phyloP scores from a whole-genome alignment of 768 basidiomycete species.

The Cystoderma amianthinum region DNA sequence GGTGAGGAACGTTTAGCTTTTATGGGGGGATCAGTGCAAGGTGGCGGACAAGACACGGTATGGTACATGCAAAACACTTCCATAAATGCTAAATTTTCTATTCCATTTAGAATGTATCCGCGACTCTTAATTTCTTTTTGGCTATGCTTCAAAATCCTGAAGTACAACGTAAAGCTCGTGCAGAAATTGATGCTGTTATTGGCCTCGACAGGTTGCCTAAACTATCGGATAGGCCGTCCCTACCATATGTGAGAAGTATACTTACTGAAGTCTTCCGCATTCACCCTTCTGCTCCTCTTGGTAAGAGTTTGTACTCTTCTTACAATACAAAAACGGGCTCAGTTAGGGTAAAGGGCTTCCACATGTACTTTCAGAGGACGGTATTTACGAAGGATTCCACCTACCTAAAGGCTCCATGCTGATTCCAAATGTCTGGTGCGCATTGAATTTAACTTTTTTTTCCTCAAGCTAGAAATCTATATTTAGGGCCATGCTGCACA shows the following conservation, averaged over 20 bases:
- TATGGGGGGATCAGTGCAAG: not conserved
- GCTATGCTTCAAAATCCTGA: conserved; percentile 23
- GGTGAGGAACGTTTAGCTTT: not conserved
- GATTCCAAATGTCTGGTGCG: conserved; percentile 9
- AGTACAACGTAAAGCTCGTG: conserved; percentile 20
- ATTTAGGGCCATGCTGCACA: conserved; percentile 15
- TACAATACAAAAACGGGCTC: not conserved
- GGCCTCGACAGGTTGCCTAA: conserved; percentile 19
- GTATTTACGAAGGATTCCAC: conserved; percentile 9
- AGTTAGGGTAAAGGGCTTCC: not conserved
- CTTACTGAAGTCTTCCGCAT: conserved; percentile 12
- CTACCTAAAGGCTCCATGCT: conserved; percentile 8
- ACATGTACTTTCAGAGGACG: conserved; percentile 2
- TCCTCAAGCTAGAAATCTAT: not conserved
- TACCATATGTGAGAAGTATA: conserved; percentile 17
- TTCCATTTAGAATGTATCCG: conserved; percentile 13
- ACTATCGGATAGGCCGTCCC: conserved; percentile 13
- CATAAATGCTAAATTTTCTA: not conserved
- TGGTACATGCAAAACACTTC: conserved; percentile 1
- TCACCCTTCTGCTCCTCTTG: conserved; percentile 6
- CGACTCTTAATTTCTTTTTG: conserved; percentile 19
- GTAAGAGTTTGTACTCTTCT: not conserved
- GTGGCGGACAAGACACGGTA: conserved; percentile 1
- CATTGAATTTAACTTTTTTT: too few relatives aligned
- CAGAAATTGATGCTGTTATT: conserved; percentile 22